Base-by-base conservation (phyloP, 1,284 basidiomycete genomes). In the Ganoderma lingzhi region DNA sequence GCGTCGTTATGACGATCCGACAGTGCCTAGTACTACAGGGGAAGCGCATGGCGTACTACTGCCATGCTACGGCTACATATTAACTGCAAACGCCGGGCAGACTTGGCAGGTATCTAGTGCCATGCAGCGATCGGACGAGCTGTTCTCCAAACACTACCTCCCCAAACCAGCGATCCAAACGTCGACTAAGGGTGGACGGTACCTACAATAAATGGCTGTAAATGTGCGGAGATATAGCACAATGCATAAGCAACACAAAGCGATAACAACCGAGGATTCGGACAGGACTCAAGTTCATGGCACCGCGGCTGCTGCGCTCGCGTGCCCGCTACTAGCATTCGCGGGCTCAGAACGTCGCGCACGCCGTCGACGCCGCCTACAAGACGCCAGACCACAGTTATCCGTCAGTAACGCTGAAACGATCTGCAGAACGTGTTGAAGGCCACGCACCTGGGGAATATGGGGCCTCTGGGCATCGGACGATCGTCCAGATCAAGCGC, bases 401-500 rank as follows among this genome's bases (percentile, higher is more conserved):
- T 9, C 6, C 19, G 39, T 65, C 42, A 72, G 67, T 62, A 62
- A 62, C 44, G 12, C 30, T 15, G 64, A 8, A 41, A 30, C 28
- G 9, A 30, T 30, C 51, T 28, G 37, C 41, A 37, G 15, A 51
- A 42, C 23, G 10, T 6, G 12, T 14, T 61, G 28, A 2, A 61
- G 62, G 55, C 17, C 55, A 83, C 89, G 51, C 70, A 92, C 91
- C 92, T 86, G 65, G 93, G 93, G 79, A 93, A 92, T 77, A 93
- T 79, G 17, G 93, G 92, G 0, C 91, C 95, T 75, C 92, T 91
- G 19, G 96, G 96, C 93, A 98, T 96, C 19, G 89, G 87, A 61
- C 97, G 88, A 62, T 91, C 90, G 78, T 99, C 98, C 70, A 99
- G 83, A 80, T 99, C 98, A 66, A 97, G 83, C 2, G 96, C 87